Base-by-base conservation (phyloP, 2,329 filamentous ascomycete genomes). In the Penicillium janthinellum region DNA sequence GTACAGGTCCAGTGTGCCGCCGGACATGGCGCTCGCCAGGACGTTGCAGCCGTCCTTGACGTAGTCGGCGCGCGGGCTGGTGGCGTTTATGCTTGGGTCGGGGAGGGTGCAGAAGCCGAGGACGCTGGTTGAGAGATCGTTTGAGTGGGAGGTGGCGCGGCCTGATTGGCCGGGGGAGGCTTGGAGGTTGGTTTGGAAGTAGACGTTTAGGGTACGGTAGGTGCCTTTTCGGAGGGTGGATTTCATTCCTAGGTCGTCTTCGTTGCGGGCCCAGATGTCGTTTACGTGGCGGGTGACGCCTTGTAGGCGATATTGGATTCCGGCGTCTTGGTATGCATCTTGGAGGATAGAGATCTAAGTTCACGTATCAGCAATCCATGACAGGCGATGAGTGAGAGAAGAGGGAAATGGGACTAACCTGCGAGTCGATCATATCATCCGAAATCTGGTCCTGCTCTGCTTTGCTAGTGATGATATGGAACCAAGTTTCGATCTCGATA, bases 201-300 rank as follows among this genome's bases (percentile, higher is more conserved):
- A 87, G 60, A 87, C 75, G 70, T 87, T 87, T 38, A 86, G 77
- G 1, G 80, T 79, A 41, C 67, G 62, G 72, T 87, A 87, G 41
- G 71, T 80, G 54, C 85, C 84, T 59, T 79, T 74, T 22, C 84
- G 82, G 2, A 86, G 79, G 2, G 79, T 71, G 25, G 72, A 69
- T 70, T 86, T 87, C 81, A 86, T 83, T 10, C 63, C 76, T 49
- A 79, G 68, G 63, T 82, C 80, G 67, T 81, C 79, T 25, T 70
- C 71, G 57, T 79, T 81, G 37, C 75, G 76, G 35, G 84, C 83
- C 84, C 84, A 86, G 48, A 73, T 74, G 64, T 84, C 79, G 73
- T 85, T 86, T 58, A 79, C 74, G 38, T 78, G 83, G 64, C 79
- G 83, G 25, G 79, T 81, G 34, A 82, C 76, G 59, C 80, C 79